Evolutionary conservation across 2,329 filamentous ascomycete species (phyloP).

Genomic region (Fusarium sulawesiense): DNA sequence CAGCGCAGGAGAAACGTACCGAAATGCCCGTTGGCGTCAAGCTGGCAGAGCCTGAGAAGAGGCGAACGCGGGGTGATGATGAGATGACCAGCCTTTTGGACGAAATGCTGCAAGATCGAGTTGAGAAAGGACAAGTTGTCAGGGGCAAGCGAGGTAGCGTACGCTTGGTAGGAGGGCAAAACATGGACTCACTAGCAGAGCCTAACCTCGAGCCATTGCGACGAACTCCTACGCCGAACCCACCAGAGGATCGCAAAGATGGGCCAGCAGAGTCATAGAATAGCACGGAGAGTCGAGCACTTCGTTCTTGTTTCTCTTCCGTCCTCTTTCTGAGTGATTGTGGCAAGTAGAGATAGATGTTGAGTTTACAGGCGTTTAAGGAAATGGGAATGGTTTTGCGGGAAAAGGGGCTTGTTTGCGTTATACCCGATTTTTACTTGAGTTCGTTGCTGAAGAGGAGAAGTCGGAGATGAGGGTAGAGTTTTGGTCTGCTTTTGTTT

Average conservation of each 20-base stretch:
- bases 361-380: conserved; percentile 35
- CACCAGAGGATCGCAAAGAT: conserved; percentile 41
- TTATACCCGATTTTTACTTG: conserved; percentile 50
- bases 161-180: conserved; percentile 63
- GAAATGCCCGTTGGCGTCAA: conserved; percentile 28
- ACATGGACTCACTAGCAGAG: conserved; percentile 53
- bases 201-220: conserved; percentile 55
- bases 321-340: conserved; percentile 15
- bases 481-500: conserved; percentile 29
- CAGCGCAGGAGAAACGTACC: conserved; percentile 12
- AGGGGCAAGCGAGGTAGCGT: conserved; percentile 75
- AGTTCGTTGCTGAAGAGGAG: conserved; percentile 39
- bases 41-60: conserved; percentile 53
- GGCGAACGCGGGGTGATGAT: conserved; percentile 77
- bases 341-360: conserved; percentile 23
- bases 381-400: conserved; percentile 30
- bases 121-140: conserved; percentile 79
- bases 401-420: conserved; percentile 45
- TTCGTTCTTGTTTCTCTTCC: neutral
- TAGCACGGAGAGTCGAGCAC: neutral
- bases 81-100: conserved; percentile 95
- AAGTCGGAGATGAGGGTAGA: conserved; percentile 17
- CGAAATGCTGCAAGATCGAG: conserved; percentile 93
- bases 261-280: conserved; percentile 31
- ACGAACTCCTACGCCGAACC: conserved; percentile 51